Base-by-base conservation (phyloP, 169 alveolate genomes). In the Perkinsus marinus region DNA sequence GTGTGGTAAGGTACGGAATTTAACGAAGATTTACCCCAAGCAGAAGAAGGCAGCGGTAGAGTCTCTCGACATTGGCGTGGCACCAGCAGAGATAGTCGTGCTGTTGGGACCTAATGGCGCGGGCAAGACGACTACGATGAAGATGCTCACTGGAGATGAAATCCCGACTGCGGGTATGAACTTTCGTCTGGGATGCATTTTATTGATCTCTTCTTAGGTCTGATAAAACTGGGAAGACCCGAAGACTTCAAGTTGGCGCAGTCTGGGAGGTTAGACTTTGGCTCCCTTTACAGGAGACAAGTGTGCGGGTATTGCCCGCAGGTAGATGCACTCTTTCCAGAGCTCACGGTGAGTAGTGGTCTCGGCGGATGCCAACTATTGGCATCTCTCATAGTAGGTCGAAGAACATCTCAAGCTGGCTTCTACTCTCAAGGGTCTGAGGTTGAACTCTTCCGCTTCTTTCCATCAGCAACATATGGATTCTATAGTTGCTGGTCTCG, bases 31-130 rank as follows among this genome's bases (percentile, higher is more conserved):
- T 19, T 57, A 57, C 79, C 79, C 79, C 26, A 13, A 57, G 37
- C 79, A 57, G 34, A 57, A 57, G 79, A 57, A 57, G 79, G 79
- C 79, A 2, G 79, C 79, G 79, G 79, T 57, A 30, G 7, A 57
- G 22, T 19, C 26, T 57, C 22, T 57, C 7, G 22, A 57, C 79
- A 2, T 57, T 30, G 79, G 30, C 22, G 79, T 57, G 0, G 79
- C 79, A 6, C 79, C 94, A 94, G 36, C 93, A 94, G 79, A 97
- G 93, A 95, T 96, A 90, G 95, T 96, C 93, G 96, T 97, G 26
- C 93, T 96, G 39, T 91, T 97, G 39, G 98, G 98, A 17, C 95
- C 96, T n/a, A 97, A 97, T 92, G 98, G 98, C n/a, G 98, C 98
- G 17, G 98, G 98, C 41, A 97, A 97, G 90, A 96, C 97, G 6